Percentiles rank a stretch among this genome's conserved stretches.
phyloP scores from a whole-genome alignment of 352 stramenopile species.

The Aphanomyces astaci region DNA sequence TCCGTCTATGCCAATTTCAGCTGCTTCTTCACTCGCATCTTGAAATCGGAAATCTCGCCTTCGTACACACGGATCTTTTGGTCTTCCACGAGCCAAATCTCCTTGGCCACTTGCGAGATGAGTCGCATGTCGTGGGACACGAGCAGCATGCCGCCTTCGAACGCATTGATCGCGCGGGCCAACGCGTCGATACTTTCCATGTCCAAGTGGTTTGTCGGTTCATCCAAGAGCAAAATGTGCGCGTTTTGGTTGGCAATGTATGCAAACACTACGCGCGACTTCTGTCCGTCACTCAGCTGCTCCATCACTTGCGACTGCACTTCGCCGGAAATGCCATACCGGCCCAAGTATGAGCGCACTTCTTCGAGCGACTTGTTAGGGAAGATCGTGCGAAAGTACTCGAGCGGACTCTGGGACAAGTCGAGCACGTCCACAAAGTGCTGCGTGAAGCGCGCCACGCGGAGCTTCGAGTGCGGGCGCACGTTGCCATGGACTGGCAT shows the following conservation, averaged over 20 bases:
- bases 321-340: slow-evolving; percentile 93
- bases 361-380: slow-evolving; percentile 91
- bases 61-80: slow-evolving; percentile 94
- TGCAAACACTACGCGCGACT: slow-evolving; percentile 95
- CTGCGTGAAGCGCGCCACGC: slow-evolving; percentile 95
- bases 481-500: slow-evolving; percentile 91
- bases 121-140: slow-evolving; percentile 99
- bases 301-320: slow-evolving; percentile 96
- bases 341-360: slow-evolving; percentile 92
- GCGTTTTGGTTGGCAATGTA: slow-evolving; percentile 96
- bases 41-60: slow-evolving; percentile 98
- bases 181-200: slow-evolving; percentile 97
- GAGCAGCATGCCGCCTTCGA: slow-evolving; percentile 95
- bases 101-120: slow-evolving; percentile 96
- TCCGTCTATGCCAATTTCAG: slow-evolving; percentile 47
- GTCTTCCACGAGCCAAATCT: slow-evolving; percentile 99
- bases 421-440: slow-evolving; percentile 99
- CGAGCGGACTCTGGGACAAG: slow-evolving; percentile 89
- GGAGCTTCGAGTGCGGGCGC: slow-evolving; percentile 93
- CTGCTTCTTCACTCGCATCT: slow-evolving; percentile 86
- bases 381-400: slow-evolving; percentile 95
- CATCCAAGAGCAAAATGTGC: slow-evolving; percentile 92
- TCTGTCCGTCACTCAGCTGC: slow-evolving; percentile 95
- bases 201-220: slow-evolving; percentile 87
- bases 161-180: slow-evolving; percentile 96